These are phyloP conservation scores for Albatrellus ellisii DNA, from an alignment of 768 basidiomycete species.

Conservation along the genomic window DNA sequence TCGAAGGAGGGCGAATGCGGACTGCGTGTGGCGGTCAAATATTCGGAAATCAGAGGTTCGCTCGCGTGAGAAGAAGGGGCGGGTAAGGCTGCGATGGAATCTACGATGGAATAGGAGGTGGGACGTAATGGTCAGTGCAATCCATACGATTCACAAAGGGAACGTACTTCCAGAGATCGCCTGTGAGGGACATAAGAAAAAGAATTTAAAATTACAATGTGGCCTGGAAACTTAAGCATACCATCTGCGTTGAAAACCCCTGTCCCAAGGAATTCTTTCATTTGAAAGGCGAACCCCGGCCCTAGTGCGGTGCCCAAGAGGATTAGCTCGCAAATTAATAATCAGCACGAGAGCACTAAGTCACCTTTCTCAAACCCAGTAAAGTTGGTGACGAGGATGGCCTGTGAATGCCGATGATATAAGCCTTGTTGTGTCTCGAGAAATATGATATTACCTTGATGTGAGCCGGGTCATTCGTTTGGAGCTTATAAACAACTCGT, in stretches of 20 bases:
- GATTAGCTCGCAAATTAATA: not conserved
- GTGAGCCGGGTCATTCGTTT: not conserved
- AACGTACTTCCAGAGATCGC: not conserved
- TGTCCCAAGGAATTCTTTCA: not conserved
- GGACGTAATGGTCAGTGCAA: not conserved
- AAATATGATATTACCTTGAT: not conserved
- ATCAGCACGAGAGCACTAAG: not conserved
- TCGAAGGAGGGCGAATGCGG: constrained; percentile 9
- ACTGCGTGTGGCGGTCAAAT: constrained; percentile 19
- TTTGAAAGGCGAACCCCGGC: not conserved
- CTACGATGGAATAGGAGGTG: constrained; percentile 6
- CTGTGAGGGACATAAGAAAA: not conserved
- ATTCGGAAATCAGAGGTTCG: constrained; percentile 20
- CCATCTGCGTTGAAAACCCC: not conserved
- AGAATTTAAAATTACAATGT: not conserved
- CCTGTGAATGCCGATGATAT: not conserved
- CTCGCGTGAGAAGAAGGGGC: constrained; percentile 22
- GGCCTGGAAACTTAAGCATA: not conserved
- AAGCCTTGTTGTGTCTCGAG: not conserved
- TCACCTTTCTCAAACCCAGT: not conserved
- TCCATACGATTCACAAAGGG: not conserved
- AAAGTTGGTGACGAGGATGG: not conserved
- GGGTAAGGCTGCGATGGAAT: constrained; percentile 23
- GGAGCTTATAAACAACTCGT: not conserved
- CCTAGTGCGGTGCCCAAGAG: not conserved